Conservation (phyloP, 345 rosid species). For the Eucalyptus viminalis region DNA sequence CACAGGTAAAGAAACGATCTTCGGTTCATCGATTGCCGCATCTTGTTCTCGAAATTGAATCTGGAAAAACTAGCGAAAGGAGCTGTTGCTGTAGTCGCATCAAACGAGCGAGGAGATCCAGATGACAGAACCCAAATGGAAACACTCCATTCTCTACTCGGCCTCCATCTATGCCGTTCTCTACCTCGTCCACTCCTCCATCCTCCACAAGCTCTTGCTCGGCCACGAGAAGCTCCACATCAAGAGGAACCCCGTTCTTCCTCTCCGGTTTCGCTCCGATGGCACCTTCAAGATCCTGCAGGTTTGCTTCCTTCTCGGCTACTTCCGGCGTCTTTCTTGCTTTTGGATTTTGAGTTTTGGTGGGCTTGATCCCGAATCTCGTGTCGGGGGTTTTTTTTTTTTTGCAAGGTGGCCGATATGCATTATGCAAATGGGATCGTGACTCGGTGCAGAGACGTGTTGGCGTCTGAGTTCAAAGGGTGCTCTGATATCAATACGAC, state of each 20-base stretch:
- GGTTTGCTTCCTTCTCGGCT: conserved; percentile 12
- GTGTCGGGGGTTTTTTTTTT: background rate
- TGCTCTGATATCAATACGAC: conserved; percentile 92
- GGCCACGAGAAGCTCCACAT: conserved; percentile 24
- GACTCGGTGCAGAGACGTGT: conserved; percentile 73
- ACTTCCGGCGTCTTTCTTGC: background rate
- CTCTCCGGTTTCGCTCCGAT: conserved; percentile 66
- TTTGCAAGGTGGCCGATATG: conserved; percentile 61
- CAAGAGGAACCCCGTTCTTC: conserved; percentile 49
- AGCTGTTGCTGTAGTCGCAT: background rate
- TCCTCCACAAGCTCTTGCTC: conserved; percentile 23
- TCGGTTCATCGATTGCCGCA: background rate
- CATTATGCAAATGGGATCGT: conserved; percentile 67
- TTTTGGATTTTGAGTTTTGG: background rate
- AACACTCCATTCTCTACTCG: conserved; percentile 28
- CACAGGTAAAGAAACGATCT: background rate
- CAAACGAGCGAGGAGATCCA: background rate
- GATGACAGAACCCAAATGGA: conserved; percentile 8
- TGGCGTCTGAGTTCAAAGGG: conserved; percentile 27
- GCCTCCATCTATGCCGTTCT: conserved; percentile 15
- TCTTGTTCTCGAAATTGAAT: background rate
- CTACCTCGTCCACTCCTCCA: conserved; percentile 28
- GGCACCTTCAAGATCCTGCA: conserved; percentile 96
- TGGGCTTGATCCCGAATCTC: background rate
- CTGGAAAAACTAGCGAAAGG: background rate